Evolutionary conservation across 139 green algal species (phyloP), one percentile per base, ranked within the genome.

Genomic region (Pseudopediastrum boryanum): DNA sequence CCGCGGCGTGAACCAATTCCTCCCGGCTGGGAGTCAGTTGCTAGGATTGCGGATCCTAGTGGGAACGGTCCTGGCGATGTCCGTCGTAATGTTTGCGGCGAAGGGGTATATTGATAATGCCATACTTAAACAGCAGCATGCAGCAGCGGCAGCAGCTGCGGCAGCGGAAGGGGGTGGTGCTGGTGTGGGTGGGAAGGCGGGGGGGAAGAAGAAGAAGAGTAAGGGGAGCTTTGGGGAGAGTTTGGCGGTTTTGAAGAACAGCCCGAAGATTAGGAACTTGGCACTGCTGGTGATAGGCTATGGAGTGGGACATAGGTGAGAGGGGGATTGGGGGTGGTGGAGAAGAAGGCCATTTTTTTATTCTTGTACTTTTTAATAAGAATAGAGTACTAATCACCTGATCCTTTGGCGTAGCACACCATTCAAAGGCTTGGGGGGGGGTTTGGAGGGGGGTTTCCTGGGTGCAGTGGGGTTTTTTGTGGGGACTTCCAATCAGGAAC

Each of bases 201-300:
- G 3, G 31, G 70, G 6, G 54, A 83, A 77, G 42, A 89, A 89
- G 78, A 90, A 93, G 73, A 93, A 93, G 81, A 80, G 83, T 25
- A 90, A 91, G 79, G 86, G 88, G 12, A 84, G 33, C 25, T 69
- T 94, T 16, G 71, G 63, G 23, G 84, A 95, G 67, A 88, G 81
- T 62, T 80, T 94, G 6, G 80, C 81, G 27, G 83, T 93, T 62
- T 79, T 95, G 29, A 80, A 79, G 62, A 76, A 75, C 50, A 90
- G 79, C 52, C 80, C 84, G 21, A 91, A 93, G 85, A 93, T 94
- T 66, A 39, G 86, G 8, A 94, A 90, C 75, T 85, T 96, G 38
- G 91, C 88, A 29, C 71, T 93, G 75, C 81, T 96, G 65, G 92
- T 96, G 25, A 85, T 96, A 27, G 78, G 77, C 7, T 96, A 95